A percentile compares a stretch with the other conserved stretches of the same genome.
These are phyloP conservation scores for Mesotaenium endlicherianum DNA, from an alignment of 139 green algal genomes.

Conservation along the genomic window DNA sequence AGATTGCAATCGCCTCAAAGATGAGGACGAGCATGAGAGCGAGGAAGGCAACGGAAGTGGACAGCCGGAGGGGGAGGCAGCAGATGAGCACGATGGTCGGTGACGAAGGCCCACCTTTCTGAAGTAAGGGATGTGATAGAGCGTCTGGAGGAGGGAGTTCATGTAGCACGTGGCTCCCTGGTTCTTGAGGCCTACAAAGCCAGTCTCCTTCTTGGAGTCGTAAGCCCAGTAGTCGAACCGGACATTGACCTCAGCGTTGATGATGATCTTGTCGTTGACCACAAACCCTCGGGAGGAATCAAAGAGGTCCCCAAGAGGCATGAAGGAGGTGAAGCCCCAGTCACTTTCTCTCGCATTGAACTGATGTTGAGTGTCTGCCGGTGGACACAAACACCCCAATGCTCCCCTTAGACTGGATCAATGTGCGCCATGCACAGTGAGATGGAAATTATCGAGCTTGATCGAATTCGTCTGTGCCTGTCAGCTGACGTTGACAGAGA, in stretches of 20 bases:
- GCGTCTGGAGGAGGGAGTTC: slow-evolving; percentile 96
- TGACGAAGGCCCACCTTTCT: slow-evolving; percentile 56
- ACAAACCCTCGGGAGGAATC: slow-evolving; percentile 65
- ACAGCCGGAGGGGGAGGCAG: no score
- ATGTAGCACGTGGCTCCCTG: slow-evolving; percentile 99
- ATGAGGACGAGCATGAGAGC: no score
- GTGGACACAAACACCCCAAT: no score
- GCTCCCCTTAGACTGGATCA: no score
- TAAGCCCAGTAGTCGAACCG: slow-evolving; percentile 55
- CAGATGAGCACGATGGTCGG: no score
- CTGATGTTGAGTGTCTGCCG: slow-evolving; percentile 60
- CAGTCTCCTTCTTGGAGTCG: slow-evolving; percentile 85
- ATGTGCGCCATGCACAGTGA: no score
- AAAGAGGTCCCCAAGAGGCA: slow-evolving; percentile 65
- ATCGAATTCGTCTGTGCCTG: no score
- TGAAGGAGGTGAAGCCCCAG: slow-evolving; percentile 89
- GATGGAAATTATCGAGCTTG: background rate
- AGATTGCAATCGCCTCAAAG: no score
- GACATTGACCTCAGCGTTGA: slow-evolving; percentile 59
- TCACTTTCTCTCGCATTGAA: slow-evolving; percentile 71
- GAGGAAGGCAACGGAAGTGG: no score
- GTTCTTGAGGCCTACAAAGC: slow-evolving; percentile 96
- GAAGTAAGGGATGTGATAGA: slow-evolving; percentile 92
- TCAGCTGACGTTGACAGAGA: no score
- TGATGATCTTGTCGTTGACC: slow-evolving; percentile 61